Conservation (phyloP, 1,139 yeast genomes). For the Zhuliangozyma blackwelliae region DNA sequence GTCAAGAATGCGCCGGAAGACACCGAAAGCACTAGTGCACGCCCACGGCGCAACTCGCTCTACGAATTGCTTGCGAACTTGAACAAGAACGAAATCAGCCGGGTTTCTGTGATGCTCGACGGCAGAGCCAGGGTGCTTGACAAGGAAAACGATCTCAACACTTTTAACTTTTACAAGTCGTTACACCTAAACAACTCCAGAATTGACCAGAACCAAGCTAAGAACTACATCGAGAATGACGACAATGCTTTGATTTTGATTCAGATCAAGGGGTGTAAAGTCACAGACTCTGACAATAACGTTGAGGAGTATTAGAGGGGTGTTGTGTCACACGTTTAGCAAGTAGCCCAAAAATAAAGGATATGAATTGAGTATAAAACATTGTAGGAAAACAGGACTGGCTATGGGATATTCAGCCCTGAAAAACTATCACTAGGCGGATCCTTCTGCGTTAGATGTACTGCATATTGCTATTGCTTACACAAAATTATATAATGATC, state of each 20-base stretch:
- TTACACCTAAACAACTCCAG: conserved; percentile 58
- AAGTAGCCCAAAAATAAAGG: too few relatives aligned
- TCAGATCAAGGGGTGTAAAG: conserved; percentile 60
- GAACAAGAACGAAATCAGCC: conserved; percentile 71
- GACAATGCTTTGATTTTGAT: conserved; percentile 65
- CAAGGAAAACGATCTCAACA: conserved; percentile 31
- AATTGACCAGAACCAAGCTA: conserved; percentile 66
- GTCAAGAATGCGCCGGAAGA: conserved; percentile 31
- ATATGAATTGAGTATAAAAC: too few relatives aligned
- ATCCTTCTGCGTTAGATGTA: too few relatives aligned
- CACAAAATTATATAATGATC: too few relatives aligned
- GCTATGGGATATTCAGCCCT: too few relatives aligned
- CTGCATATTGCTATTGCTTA: too few relatives aligned
- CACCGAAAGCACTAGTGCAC: conserved; percentile 12
- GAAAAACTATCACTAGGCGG: too few relatives aligned
- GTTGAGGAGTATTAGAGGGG: conserved; percentile 38
- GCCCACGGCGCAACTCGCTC: conserved; percentile 39
- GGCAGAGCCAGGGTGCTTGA: conserved; percentile 65
- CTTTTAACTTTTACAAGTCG: conserved; percentile 53
- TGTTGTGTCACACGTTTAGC: too few relatives aligned
- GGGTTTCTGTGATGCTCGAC: conserved; percentile 71
- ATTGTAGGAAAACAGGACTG: too few relatives aligned
- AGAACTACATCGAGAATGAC: conserved; percentile 44
- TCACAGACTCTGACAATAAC: conserved; percentile 77
- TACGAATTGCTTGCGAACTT: conserved; percentile 64